Conservation (phyloP, 148 eudicot species). For the Arbutus unedo region DNA sequence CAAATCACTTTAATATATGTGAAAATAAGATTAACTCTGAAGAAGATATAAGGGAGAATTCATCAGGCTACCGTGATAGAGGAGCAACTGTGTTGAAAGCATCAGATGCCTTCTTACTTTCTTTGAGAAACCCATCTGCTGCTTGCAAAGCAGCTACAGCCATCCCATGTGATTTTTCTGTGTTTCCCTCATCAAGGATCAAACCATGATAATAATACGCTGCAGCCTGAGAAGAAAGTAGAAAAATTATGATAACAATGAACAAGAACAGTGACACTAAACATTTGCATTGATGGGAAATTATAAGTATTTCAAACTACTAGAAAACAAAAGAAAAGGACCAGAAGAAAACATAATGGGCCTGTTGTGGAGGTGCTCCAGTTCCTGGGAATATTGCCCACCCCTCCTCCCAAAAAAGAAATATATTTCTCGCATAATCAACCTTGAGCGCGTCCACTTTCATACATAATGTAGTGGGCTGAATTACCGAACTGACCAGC, state of each 20-base stretch:
- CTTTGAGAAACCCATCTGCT: slow-evolving; percentile 92
- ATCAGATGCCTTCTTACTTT: slow-evolving; percentile 84
- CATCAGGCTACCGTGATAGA: slow-evolving; percentile 60
- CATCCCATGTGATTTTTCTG: slow-evolving; percentile 96
- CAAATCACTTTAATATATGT: neutral
- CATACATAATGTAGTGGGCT: neutral
- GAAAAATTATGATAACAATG: neutral
- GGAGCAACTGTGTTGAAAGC: slow-evolving; percentile 74
- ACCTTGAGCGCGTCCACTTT: neutral
- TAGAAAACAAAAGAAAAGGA: neutral
- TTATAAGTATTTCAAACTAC: neutral
- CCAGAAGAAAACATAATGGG: neutral
- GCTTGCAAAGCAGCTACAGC: slow-evolving; percentile 96
- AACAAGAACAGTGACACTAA: neutral
- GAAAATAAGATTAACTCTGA: neutral
- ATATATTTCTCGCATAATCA: neutral
- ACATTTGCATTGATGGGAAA: neutral
- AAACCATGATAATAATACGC: slow-evolving; percentile 98
- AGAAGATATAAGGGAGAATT: neutral
- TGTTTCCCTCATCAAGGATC: slow-evolving; percentile 96
- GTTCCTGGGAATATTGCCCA: too few relatives aligned
- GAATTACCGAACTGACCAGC: too few relatives aligned
- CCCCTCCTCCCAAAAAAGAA: neutral
- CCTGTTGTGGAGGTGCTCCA: slow-evolving; percentile 5
- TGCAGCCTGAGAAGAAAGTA: slow-evolving; percentile 56